Base-by-base conservation (phyloP, 1,139 yeast genomes). In the Geotrichum klebahnii region DNA sequence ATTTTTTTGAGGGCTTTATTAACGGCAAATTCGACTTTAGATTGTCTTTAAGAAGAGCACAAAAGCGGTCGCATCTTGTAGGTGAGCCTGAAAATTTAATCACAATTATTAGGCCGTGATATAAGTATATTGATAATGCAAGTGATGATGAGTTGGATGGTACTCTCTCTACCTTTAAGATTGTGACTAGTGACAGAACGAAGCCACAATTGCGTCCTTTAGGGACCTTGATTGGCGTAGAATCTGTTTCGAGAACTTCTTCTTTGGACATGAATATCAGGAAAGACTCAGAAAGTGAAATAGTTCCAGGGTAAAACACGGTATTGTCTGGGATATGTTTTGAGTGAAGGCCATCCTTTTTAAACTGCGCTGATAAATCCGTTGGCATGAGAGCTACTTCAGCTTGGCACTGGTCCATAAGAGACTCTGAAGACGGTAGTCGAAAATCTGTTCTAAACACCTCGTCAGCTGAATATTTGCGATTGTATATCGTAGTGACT, bases 81-180 rank as follows among this genome's bases (percentile, higher is more conserved):
- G 88, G 75, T 51, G 86, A 70, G 0, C 96, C 96, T 32, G 87
- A 80, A 61, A 90, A 80, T 59, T 85, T 87, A 12, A 90, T 69
- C 1, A 82, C 74, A 2, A 89, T 62, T 39, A 75, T 75, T 53
- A 85, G 65, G 20, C 82, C 85, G 48, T 86, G 82, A 55, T 83
- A 81, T 1, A 95, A 79, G 4, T 78, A 75, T 19, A 90, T 69
- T n/a, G 81, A 71, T 22, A 92, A 72, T 1, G 95, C 89, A 68
- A 88, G 86, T n/a, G 86, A 82, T 62, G 82, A 84, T 1, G 86
- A 77, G 51, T 80, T 76, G 2, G 88, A 77, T 1, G 94, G 92
- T 24, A 88, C 73, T 50, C 97, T 74, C 65, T 92, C 97, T 22
- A 92, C 95, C 56, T 89, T 82, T 61, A 84, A 82, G 34, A 94